Base-by-base conservation (phyloP, 2,329 filamentous ascomycete species). In the Nigrospora sphaerica region DNA sequence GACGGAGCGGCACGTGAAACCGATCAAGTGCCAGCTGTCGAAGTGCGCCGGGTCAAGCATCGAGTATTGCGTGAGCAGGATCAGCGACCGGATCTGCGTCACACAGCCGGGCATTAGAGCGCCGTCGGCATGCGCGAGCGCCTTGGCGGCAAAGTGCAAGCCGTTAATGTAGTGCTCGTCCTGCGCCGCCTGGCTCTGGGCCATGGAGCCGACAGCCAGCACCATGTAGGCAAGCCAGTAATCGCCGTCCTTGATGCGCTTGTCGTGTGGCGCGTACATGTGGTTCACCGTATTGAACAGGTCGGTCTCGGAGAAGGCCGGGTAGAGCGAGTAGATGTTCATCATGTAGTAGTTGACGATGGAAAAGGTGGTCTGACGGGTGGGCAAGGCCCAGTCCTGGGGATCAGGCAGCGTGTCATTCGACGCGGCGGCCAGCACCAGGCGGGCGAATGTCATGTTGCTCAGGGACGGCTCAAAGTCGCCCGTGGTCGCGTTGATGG, bases 21-120 rank as follows among this genome's bases (percentile, higher is more conserved):
- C 93, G 46, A 96, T 87, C 51, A 96, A 68, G 53, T 93, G 91
- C 91, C 93, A 97, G 57, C 86, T 89, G 59, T 95, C 90, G 59
- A 95, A 96, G 60, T 95, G 89, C 37, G 84, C 80, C 2, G 92
- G 91, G 57, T 97, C 91, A 42, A 95, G 74, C 71, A 93, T 86
- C 3, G 92, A 85, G 63, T 95, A 97, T 56, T 95, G 83, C 0
- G 89, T 90, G 44, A 97, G 78, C 2, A 97, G 73, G 3, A 96
- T 68, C 18, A 97, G 74, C 0, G 90, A 90, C 62, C 95, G 91
- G 14, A 97, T 89, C 56, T 93, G 92, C 2, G 80, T 79, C 19
- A 89, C 80, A 46, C 89, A 88, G 17, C 92, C 92, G 0, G 92
- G 92, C 55, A 85, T 84, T 19, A 98, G 74, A 10, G 95, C 91